Percentiles rank a stretch among this genome's conserved stretches.
Evolutionary conservation across 1,139 yeast genomes (phyloP).

Genomic region (Ogataea hybrid): DNA sequence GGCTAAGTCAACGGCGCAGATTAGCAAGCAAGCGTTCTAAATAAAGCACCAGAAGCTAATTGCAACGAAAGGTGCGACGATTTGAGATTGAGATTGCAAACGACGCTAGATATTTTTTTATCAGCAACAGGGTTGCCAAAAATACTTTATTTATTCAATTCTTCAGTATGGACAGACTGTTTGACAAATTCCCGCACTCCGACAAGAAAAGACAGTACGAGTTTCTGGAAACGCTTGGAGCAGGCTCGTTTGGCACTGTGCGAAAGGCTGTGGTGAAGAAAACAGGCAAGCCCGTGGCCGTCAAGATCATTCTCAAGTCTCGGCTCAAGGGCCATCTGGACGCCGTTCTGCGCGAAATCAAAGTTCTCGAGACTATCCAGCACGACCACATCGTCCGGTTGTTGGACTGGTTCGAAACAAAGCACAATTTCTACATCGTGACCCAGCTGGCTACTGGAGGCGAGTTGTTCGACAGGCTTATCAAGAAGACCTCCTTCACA

Average conservation of each 20-base stretch:
- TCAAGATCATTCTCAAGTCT: slow-evolving; percentile 54
- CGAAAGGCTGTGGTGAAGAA: slow-evolving; percentile 46
- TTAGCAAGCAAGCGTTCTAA: neutral
- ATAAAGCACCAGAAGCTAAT: no score
- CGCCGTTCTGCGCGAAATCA: slow-evolving; percentile 48
- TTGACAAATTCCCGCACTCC: slow-evolving; percentile 13
- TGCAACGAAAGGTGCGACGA: no score
- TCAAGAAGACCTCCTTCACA: slow-evolving; percentile 70
- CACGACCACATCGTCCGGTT: slow-evolving; percentile 83
- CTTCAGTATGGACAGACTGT: slow-evolving; percentile 24
- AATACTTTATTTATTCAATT: neutral
- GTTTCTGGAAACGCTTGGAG: slow-evolving; percentile 54
- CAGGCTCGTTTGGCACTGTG: slow-evolving; percentile 59
- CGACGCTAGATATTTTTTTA: neutral
- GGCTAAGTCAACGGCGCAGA: slow-evolving; percentile 2
- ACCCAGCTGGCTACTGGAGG: slow-evolving; percentile 83
- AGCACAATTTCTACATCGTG: slow-evolving; percentile 80
- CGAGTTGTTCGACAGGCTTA: slow-evolving; percentile 86
- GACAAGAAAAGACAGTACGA: slow-evolving; percentile 44
- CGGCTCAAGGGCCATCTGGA: slow-evolving; percentile 52
- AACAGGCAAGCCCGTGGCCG: slow-evolving; percentile 51
- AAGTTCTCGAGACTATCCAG: slow-evolving; percentile 41
- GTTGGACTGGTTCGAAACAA: slow-evolving; percentile 88
- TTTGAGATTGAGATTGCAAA: no score
- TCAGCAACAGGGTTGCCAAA: neutral